Evolutionary conservation across 2,329 filamentous ascomycete species (phyloP), one percentile per base, ranked within the genome.

Genomic region (Fusarium austroafricanum): DNA sequence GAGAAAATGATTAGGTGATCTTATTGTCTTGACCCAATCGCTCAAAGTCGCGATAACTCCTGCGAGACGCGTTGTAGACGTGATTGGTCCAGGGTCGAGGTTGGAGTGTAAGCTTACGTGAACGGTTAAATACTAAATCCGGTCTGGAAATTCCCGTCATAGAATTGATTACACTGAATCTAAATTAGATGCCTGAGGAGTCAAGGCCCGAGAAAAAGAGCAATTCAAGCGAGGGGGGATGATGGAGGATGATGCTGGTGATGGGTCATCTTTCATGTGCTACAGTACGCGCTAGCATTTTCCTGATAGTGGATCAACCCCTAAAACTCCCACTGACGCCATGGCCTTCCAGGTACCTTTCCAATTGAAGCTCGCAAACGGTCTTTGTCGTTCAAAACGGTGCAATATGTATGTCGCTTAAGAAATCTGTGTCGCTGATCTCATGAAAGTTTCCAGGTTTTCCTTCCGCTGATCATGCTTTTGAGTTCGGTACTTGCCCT

Each of bases 401-500:
- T 53, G 11, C 31, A 21, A 35, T 18, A 35, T 44, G 44, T 18
- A 35, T 44, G 44, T 55, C 40, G 37, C 17, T 18, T 3, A 17
- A 28, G 17, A 46, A 45, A 20, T 31, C 10, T 29, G 29, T 31
- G 31, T 52, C 52, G 59, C 29, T 46, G 52, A 64, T 58, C 52
- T 17, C 5, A 11, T 35, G n/a, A 20, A 23, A 7, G 10, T 26
- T 50, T 42, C 21, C 61, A 33, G 23, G 33, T 35, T 38, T 44
- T 38, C 2, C 10, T 15, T 37, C 11, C 5, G 44, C 45, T 26
- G 31, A 50, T 57, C 58, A 29, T 29, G 10, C 39, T 21, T 23
- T 51, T 45, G 28, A 63, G 51, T 63, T 58, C 51, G 58, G 58
- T 33, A 63, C 21, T 63, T 50, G 21, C n/a, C 35, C 38, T 49